phyloP scores from a whole-genome alignment of 148 eudicot genomes.

The Pharnaceum exiguum region DNA sequence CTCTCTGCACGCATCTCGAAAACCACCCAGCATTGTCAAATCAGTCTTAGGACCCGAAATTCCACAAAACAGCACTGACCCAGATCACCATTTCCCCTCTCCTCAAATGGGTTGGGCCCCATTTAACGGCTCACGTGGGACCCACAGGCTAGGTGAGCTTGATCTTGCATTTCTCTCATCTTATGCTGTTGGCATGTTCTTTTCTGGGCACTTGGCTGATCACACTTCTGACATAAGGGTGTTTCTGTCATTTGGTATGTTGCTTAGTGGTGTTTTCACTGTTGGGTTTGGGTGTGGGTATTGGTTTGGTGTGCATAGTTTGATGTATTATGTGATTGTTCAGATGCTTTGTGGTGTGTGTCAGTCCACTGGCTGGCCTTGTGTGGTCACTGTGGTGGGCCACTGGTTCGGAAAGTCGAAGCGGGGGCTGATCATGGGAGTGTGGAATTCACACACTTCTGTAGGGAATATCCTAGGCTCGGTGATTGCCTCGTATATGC shows the following conservation, averaged over 20 bases:
- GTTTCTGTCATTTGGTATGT: slow-evolving; percentile 70
- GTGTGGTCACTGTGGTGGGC: slow-evolving; percentile 83
- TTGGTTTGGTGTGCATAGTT: slow-evolving; percentile 53
- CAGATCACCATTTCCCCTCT: slow-evolving; percentile 17
- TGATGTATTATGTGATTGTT: slow-evolving; percentile 49
- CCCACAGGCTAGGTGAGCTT: slow-evolving; percentile 93
- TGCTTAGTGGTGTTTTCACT: slow-evolving; percentile 68
- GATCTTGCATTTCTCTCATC: slow-evolving; percentile 79
- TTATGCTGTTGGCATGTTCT: slow-evolving; percentile 77
- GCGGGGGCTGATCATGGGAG: slow-evolving; percentile 90
- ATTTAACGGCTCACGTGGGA: slow-evolving; percentile 64
- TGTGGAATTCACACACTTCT: slow-evolving; percentile 88
- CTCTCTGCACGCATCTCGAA: slow-evolving; percentile 87
- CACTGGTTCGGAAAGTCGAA: slow-evolving; percentile 85
- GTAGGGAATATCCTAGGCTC: slow-evolving; percentile 91
- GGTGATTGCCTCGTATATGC: slow-evolving; percentile 62
- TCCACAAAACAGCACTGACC: slow-evolving; percentile 17
- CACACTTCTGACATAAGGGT: slow-evolving; percentile 58
- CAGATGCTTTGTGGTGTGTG: slow-evolving; percentile 72
- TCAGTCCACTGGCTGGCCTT: slow-evolving; percentile 98
- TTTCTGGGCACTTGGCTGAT: slow-evolving; percentile 87
- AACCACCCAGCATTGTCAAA: slow-evolving; percentile 97
- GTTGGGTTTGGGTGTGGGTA: slow-evolving; percentile 70
- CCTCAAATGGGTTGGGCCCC: slow-evolving; percentile 68
- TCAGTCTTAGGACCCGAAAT: slow-evolving; percentile 55